Evolutionary conservation across 257 asterid species (phyloP), one percentile per base, ranked within the genome.

Genomic region (Cinchona pubescens): DNA sequence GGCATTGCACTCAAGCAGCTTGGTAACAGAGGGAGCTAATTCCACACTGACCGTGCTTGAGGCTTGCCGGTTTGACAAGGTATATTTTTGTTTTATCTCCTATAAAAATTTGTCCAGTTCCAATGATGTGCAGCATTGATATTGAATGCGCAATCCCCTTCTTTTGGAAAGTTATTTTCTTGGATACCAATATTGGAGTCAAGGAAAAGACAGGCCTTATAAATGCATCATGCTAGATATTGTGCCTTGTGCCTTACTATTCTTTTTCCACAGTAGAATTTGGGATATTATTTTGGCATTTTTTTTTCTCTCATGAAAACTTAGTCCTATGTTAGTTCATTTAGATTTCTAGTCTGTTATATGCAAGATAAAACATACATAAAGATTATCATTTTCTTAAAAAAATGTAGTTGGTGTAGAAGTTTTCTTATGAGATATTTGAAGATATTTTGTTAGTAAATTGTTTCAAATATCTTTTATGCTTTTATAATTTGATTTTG

Each of bases 41-140:
- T 85, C 99, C 25, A 91, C 94, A 66, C 74, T 93, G 87, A 77
- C 86, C 42, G 87, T 85, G 55, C 92, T 95, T 27, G 98, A 95
- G 88, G 90, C 97, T 72, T 90, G 93, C 77, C 93, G 96, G 77
- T 95, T 93, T 85, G 99, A 95, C 86, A 95, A 95, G 96, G 99
- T 90, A 82, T 68, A 53, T 16, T 42, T 18, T 75, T 79, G 40
- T 43, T 30, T 70, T 46, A 23, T 43, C 58, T 48, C 66, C 34
- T 72, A 60, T 67, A 74, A 45, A 60, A 67, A 27, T 43, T 74
- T 60, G 53, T 76, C 78, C 8, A 43, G 27, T 62, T 43, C 13
- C 12, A 21, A 18, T 53, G 34, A 12, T 34, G 21, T 34, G 51
- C 18, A 30, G 16, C 55, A 25, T 80, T 51, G 75, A 37, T 30